A percentile compares a stretch with the other conserved stretches of the same genome.
These are phyloP conservation scores for Ceratocystis albifundus DNA, from an alignment of 2,329 filamentous ascomycete species.

Conservation along the genomic window DNA sequence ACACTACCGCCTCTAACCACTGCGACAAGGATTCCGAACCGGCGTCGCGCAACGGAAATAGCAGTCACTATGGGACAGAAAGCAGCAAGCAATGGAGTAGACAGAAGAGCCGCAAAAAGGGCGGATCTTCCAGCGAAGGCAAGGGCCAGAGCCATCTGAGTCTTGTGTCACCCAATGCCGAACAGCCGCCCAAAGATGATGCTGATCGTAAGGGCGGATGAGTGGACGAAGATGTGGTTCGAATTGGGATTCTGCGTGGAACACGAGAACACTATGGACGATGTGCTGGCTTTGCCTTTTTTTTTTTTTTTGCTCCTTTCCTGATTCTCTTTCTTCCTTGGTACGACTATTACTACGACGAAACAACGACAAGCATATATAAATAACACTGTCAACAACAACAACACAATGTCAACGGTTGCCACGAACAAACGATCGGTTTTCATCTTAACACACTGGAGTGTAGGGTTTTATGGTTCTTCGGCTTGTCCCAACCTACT, in stretches of 20 bases:
- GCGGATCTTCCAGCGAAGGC: conserved; percentile 35
- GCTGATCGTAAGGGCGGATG: conserved; percentile 53
- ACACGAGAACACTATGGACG: not conserved
- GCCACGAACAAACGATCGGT: not conserved
- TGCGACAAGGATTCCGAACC: conserved; percentile 40
- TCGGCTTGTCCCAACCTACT: not conserved
- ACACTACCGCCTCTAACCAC: not conserved
- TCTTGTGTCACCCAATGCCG: conserved; percentile 34
- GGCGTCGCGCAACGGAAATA: conserved; percentile 26
- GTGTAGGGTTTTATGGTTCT: not conserved
- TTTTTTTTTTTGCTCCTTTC: conserved; percentile 1
- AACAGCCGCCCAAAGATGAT: conserved; percentile 46
- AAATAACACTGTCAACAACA: conserved; percentile 3
- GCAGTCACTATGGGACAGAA: conserved; percentile 28
- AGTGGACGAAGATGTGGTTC: conserved; percentile 24
- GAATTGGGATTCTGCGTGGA: not conserved
- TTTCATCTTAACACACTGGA: not conserved
- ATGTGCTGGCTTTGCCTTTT: not conserved
- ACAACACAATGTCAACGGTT: conserved; percentile 4
- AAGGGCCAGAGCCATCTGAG: conserved; percentile 30
- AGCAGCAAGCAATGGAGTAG: conserved; percentile 45
- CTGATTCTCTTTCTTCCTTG: not conserved
- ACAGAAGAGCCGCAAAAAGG: conserved; percentile 44
- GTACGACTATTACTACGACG: conserved; percentile 9
- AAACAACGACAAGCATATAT: conserved; percentile 12